Conservation (phyloP, 345 rosid species). For the Passiflora organensis region DNA sequence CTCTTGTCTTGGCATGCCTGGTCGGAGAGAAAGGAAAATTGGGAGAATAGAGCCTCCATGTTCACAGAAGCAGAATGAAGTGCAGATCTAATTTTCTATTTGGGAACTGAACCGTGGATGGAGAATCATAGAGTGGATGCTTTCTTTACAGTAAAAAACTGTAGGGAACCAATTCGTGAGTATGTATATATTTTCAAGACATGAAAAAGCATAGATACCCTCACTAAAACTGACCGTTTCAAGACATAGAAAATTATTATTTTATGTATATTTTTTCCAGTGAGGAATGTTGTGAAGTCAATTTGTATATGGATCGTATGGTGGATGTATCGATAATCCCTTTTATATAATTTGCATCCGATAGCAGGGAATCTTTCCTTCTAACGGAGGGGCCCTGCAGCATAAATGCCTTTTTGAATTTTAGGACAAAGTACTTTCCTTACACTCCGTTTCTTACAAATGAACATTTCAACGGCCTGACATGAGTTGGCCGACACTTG, state of each 20-base stretch:
- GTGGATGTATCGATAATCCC: not conserved
- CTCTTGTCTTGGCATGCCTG: slow-evolving; percentile 60
- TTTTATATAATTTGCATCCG: not conserved
- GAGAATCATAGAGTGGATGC: not conserved
- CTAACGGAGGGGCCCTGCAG: not conserved
- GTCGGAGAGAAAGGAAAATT: slow-evolving; percentile 70
- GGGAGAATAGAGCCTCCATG: slow-evolving; percentile 77
- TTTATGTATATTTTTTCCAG: no score
- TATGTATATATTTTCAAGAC: no score
- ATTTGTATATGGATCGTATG: not conserved
- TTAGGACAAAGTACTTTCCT: not conserved
- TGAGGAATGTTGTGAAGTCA: not conserved
- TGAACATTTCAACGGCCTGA: not conserved
- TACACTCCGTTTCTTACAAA: not conserved
- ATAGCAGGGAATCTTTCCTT: not conserved
- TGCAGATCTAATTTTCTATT: not conserved
- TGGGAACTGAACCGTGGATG: not conserved
- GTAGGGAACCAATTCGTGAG: no score
- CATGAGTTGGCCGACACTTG: no score
- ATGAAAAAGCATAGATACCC: no score
- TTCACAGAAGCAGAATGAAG: not conserved
- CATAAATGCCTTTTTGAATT: not conserved
- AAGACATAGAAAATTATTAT: not conserved
- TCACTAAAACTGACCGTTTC: slow-evolving; percentile 4
- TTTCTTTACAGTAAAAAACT: no score